Conservation (phyloP, 345 rosid genomes). For the Hirschfeldia incana region DNA sequence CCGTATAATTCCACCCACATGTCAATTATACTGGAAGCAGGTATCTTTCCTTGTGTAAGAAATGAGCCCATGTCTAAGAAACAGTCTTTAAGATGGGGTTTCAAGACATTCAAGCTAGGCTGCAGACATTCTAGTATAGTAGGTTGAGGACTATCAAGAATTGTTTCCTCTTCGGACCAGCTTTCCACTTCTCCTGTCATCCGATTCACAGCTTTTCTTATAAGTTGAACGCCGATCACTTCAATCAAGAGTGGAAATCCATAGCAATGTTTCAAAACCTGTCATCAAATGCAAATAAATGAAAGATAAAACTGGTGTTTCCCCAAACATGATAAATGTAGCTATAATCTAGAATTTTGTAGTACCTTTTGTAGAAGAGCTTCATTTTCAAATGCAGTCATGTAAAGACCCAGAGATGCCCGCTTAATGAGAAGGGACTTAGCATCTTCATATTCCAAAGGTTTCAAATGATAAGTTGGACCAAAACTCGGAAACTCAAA, state of each 20-base stretch:
- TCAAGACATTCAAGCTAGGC: slow-evolving; percentile 48
- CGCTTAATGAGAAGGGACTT: slow-evolving; percentile 41
- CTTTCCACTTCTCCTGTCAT: slow-evolving; percentile 14
- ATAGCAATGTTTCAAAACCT: slow-evolving; percentile 58
- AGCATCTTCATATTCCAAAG: slow-evolving; percentile 44
- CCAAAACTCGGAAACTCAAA: slow-evolving; percentile 44
- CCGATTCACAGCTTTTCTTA: slow-evolving; percentile 43
- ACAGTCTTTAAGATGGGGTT: slow-evolving; percentile 42
- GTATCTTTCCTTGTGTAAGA: slow-evolving; percentile 54
- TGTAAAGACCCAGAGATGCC: slow-evolving; percentile 12
- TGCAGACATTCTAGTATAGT: slow-evolving; percentile 44
- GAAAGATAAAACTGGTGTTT: not conserved
- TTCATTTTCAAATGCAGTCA: slow-evolving; percentile 3
- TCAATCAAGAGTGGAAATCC: slow-evolving; percentile 58
- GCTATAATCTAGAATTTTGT: not conserved
- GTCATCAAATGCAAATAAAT: slow-evolving; percentile 2
- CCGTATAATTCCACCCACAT: slow-evolving; percentile 54
- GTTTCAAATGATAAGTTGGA: slow-evolving; percentile 32
- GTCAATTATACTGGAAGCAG: slow-evolving; percentile 48
- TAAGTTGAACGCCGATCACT: slow-evolving; percentile 54
- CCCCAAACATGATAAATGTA: not conserved
- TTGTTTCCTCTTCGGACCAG: slow-evolving; percentile 35
- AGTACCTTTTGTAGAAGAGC: slow-evolving; percentile 40
- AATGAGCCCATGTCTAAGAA: slow-evolving; percentile 61
- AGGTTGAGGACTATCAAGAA: slow-evolving; percentile 16